Evolutionary conservation across 2,329 filamentous ascomycete genomes (phyloP).

Genomic region (Beauveria sp.): DNA sequence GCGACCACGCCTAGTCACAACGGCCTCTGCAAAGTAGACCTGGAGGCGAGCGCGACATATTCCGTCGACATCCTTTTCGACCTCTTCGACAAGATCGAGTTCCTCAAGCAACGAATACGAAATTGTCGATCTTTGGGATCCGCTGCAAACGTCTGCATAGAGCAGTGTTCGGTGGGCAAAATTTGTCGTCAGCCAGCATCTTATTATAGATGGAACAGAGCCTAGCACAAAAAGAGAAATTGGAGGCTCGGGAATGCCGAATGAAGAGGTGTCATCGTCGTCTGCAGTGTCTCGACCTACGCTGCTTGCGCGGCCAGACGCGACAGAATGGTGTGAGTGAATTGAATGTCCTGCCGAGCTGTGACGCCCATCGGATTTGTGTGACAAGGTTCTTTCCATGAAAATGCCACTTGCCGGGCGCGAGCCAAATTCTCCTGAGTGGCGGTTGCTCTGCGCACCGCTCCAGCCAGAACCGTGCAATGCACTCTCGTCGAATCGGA

Average conservation of each 20-base stretch:
- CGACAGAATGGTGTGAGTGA: constrained; percentile 59
- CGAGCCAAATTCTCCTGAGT: constrained; percentile 75
- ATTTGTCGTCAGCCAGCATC: constrained; percentile 87
- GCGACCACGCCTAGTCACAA: constrained; percentile 67
- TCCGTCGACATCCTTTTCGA: constrained; percentile 60
- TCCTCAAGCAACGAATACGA: constrained; percentile 67
- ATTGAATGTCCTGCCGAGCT: constrained; percentile 85
- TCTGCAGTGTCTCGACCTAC: constrained; percentile 69
- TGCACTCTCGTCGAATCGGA: constrained; percentile 94
- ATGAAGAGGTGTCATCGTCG: constrained; percentile 59
- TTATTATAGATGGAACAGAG: constrained; percentile 85
- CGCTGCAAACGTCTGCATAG: constrained; percentile 88
- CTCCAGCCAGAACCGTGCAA: constrained; percentile 82
- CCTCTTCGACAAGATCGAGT: constrained; percentile 60
- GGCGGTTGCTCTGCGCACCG: constrained; percentile 60
- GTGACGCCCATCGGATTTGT: constrained; percentile 91
- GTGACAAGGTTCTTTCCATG: constrained; percentile 85
- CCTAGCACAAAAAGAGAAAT: constrained; percentile 80
- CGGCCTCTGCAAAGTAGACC: constrained; percentile 86
- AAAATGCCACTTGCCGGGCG: constrained; percentile 77
- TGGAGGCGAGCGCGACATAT: constrained; percentile 64
- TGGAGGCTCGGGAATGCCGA: constrained; percentile 67
- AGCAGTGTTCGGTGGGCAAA: constrained; percentile 85
- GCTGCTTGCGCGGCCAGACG: constrained; percentile 78
- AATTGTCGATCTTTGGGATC: constrained; percentile 81